phyloP scores from a whole-genome alignment of 352 stramenopile genomes.

The Phytophthora sp. region DNA sequence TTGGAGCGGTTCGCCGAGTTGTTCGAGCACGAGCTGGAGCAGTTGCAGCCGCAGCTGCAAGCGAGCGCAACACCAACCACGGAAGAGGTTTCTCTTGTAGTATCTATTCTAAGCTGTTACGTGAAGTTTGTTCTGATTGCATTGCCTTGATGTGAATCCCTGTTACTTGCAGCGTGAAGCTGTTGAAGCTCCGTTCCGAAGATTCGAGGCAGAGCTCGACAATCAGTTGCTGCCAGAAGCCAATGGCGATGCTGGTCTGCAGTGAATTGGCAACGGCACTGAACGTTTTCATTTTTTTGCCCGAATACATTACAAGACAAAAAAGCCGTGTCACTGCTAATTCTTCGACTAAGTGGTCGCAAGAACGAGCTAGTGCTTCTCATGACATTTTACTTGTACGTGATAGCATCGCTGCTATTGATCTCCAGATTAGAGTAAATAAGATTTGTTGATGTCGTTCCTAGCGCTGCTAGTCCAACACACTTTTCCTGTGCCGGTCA shows the following conservation, averaged over 20 bases:
- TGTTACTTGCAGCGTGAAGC: conserved; percentile 34
- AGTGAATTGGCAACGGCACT: conserved; percentile 13
- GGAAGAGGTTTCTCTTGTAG: conserved; percentile 39
- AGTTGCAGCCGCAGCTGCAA: conserved; percentile 50
- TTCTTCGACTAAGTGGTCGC: not conserved
- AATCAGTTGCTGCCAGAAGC: conserved; percentile 31
- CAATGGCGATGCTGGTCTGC: conserved; percentile 16
- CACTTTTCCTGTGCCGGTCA: conserved; percentile 63
- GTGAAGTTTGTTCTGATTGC: conserved; percentile 5
- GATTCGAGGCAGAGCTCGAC: conserved; percentile 39
- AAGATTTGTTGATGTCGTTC: conserved; percentile 26
- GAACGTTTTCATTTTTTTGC: conserved; percentile 5
- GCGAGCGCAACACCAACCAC: conserved; percentile 44
- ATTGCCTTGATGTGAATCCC: not conserved
- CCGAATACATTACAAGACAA: conserved; percentile 21
- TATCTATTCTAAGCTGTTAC: no score
- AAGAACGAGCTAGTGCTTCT: not conserved
- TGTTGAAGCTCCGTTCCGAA: conserved; percentile 39
- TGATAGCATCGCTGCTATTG: conserved; percentile 12
- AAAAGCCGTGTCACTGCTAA: not conserved
- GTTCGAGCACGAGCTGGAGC: conserved; percentile 48
- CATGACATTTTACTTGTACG: conserved; percentile 4
- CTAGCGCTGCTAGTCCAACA: conserved; percentile 64
- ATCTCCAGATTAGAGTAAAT: conserved; percentile 39
- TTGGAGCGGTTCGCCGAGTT: conserved; percentile 54